Conservation (phyloP, 1,284 basidiomycete species). For the Ganoderma boninense region DNA sequence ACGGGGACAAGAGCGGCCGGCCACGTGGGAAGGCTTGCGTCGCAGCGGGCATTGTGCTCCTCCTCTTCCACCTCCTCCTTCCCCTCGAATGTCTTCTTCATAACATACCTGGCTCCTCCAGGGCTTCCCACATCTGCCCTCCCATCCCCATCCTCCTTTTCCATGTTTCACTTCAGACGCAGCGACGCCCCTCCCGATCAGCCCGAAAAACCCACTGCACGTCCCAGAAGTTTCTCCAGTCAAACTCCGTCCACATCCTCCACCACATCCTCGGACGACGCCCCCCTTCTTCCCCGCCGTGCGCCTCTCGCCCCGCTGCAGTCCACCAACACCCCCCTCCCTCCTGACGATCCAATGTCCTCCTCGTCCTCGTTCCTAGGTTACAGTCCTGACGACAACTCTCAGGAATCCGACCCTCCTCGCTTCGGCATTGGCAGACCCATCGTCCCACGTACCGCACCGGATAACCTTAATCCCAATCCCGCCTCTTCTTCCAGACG, state of each 20-base stretch:
- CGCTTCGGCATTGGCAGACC: conserved; percentile 38
- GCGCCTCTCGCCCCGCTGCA: conserved; percentile 42
- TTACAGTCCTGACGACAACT: conserved; percentile 36
- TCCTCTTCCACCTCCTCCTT: conserved; percentile 13
- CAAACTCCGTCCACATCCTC: conserved; percentile 22
- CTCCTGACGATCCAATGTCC: conserved; percentile 41
- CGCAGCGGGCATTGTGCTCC: conserved; percentile 12
- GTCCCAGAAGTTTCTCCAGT: conserved; percentile 28
- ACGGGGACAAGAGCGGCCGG: conserved; percentile 32
- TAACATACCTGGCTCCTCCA: conserved; percentile 9
- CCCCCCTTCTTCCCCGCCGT: conserved; percentile 32
- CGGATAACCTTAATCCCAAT: conserved; percentile 34
- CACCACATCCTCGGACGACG: conserved; percentile 18
- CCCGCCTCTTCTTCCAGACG: conserved; percentile 34
- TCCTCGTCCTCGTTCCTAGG: conserved; percentile 36
- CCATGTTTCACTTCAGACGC: conserved; percentile 33
- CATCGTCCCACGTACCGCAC: conserved; percentile 34
- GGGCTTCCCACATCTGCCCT: background rate
- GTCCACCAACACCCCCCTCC: conserved; percentile 30
- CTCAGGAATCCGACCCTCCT: conserved; percentile 37
- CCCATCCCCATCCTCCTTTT: conserved; percentile 8
- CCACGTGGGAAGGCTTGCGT: conserved; percentile 30
- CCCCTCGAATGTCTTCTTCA: conserved; percentile 25
- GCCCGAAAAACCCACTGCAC: conserved; percentile 31
- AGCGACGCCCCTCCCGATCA: conserved; percentile 29